phyloP scores from a whole-genome alignment of 148 eudicot species.

The Gaultheria prostrata region DNA sequence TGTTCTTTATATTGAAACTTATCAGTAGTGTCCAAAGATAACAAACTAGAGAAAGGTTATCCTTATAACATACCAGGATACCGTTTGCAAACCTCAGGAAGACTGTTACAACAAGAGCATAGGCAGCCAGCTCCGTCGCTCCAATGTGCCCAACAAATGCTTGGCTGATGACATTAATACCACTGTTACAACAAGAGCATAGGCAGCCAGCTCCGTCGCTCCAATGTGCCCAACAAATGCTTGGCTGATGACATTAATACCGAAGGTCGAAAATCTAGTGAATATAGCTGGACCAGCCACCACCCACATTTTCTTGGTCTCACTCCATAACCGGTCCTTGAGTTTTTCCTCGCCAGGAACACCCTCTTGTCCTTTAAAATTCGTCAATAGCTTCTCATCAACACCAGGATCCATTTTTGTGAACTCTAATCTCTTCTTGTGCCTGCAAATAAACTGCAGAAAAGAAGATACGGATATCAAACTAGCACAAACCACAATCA shows the following conservation, averaged over 20 bases:
- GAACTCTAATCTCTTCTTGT: not conserved
- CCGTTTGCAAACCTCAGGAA: conserved; percentile 38
- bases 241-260: conserved; percentile 35
- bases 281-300: conserved; percentile 44
- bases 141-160: conserved; percentile 47
- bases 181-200: conserved; percentile 38
- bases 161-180: conserved; percentile 35
- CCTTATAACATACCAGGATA: conserved; percentile 21
- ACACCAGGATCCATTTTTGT: conserved; percentile 7
- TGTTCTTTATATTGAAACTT: not conserved
- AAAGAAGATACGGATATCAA: not conserved
- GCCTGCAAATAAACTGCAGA: not conserved
- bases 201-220: conserved; percentile 46
- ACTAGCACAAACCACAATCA: not conserved
- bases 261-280: conserved; percentile 37
- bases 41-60: not conserved
- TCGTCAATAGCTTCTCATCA: conserved; percentile 11
- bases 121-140: conserved; percentile 46
- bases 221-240: conserved; percentile 47
- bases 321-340: conserved; percentile 28
- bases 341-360: conserved; percentile 11
- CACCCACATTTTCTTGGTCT: conserved; percentile 42
- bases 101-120: conserved; percentile 34
- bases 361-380: not conserved
- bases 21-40: not conserved